A percentile compares a stretch with the other conserved stretches of the same genome.
phyloP scores from a whole-genome alignment of 75 land plant species.

The Pinus tabuliformis region DNA sequence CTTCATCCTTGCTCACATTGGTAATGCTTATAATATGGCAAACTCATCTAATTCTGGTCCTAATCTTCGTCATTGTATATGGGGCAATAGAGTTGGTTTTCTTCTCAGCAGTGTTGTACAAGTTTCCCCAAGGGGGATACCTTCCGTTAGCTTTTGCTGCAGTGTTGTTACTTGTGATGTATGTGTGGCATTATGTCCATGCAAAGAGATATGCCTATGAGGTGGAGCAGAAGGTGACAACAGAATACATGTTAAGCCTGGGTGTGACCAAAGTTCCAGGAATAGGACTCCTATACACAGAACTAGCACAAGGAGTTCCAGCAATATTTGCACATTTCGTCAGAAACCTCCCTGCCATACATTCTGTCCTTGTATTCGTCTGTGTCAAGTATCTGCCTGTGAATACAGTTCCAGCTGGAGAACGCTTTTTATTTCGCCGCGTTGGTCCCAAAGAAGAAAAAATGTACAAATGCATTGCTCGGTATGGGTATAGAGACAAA shows the following conservation, averaged over 20 bases:
- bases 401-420: conserved; percentile 32
- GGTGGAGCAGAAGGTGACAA: conserved; percentile 46
- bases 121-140: conserved; percentile 40
- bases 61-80: conserved; percentile 19
- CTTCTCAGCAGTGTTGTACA: conserved; percentile 34
- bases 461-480: conserved; percentile 53
- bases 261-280: conserved; percentile 40
- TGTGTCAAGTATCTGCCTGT: conserved; percentile 61
- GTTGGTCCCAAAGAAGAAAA: conserved; percentile 37
- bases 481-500: conserved; percentile 58
- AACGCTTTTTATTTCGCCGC: conserved; percentile 50
- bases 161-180: conserved; percentile 47
- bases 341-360: conserved; percentile 44
- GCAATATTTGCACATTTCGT: conserved; percentile 57
- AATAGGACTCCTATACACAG: conserved; percentile 58
- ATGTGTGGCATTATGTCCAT: conserved; percentile 67
- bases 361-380: conserved; percentile 56
- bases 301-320: conserved; percentile 67
- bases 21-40: conserved; percentile 53
- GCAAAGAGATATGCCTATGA: conserved; percentile 32
- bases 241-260: conserved; percentile 19
- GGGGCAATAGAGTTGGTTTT: conserved; percentile 23
- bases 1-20: conserved; percentile 23
- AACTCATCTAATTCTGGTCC: conserved; percentile 5
- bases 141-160: conserved; percentile 56